Evolutionary conservation across 2,329 filamentous ascomycete species (phyloP), one percentile per base, ranked within the genome.

Genomic region (Dactylellina drechsleri): DNA sequence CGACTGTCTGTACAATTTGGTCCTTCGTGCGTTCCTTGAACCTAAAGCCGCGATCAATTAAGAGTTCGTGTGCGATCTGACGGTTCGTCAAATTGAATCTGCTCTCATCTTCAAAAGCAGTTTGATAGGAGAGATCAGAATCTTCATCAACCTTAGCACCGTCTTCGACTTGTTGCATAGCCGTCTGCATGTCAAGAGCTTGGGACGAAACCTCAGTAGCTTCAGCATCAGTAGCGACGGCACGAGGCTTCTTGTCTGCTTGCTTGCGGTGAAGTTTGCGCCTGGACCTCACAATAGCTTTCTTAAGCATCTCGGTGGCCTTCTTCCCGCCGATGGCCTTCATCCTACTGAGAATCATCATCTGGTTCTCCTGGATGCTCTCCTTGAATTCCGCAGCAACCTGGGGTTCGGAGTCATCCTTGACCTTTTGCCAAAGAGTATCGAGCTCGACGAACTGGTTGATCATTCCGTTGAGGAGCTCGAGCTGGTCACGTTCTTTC

Each of bases 401-500:
- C 15, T 89, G 87, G 45, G 90, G 88, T 56, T 91, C 89, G 0
- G 88, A 91, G 61, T 89, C 89, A 78, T 92, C 89, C 81, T 92
- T 93, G 80, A 95, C 91, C 1, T 90, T 91, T 80, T 93, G 90
- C 85, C 91, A 91, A 56, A 94, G 94, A 41, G 90, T 90, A 79
- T 95, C 92, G 1, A 95, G 86, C 80, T 93, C 91, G 16, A 93
- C 91, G 81, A 94, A 93, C 77, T 92, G 91, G 79, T 92, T 86
- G n/a, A 94, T 85, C 91, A 95, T 93, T 66, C 92, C 90, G 79
- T 93, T 90, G 61, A 94, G 88, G 3, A 95, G 84, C 0, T 91
- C 89, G 64, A 89, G 89, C 0, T 91, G 92, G 80, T 94, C 92
- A 61, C 91, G 87, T 1, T 91, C 89, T 82, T 93, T 92, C 92